phyloP scores from a whole-genome alignment of 2,329 filamentous ascomycete species.

The Didymella lethalis region DNA sequence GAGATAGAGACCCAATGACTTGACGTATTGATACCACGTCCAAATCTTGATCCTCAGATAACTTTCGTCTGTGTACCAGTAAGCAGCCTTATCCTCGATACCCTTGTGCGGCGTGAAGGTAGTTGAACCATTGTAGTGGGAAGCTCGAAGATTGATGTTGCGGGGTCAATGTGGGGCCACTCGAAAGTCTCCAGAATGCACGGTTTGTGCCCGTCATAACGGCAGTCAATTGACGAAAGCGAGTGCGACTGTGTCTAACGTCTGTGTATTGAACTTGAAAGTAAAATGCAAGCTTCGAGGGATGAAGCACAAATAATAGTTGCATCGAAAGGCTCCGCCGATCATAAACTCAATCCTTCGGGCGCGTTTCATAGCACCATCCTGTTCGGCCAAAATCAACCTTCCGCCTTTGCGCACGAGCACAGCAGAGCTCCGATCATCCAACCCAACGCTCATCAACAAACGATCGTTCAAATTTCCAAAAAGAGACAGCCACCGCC shows the following conservation, averaged over 20 bases:
- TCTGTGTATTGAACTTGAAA: neutral
- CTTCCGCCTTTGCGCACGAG: neutral
- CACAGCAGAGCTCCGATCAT: neutral
- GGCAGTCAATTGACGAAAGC: neutral
- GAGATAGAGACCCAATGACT: constrained; percentile 14
- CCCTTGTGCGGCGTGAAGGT: constrained; percentile 1
- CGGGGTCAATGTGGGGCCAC: constrained; percentile 17
- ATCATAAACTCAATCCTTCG: neutral
- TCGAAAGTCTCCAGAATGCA: neutral
- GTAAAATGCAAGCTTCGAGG: neutral
- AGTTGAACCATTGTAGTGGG: constrained; percentile 6
- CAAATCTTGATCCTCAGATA: neutral
- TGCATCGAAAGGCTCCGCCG: neutral
- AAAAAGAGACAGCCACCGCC: constrained; percentile 3
- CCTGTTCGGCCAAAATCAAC: neutral
- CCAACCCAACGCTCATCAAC: neutral
- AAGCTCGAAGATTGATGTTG: constrained; percentile 1
- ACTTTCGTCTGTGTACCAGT: constrained; percentile 4
- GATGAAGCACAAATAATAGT: neutral
- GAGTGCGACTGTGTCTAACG: neutral
- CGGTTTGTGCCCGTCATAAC: neutral
- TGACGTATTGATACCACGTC: neutral
- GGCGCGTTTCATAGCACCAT: neutral
- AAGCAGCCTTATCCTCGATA: neutral
- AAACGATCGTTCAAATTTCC: constrained; percentile 20